A percentile compares a stretch with the other conserved stretches of the same genome.
Conservation (phyloP, 345 rosid genomes). For the Bruguiera parviflora region DNA sequence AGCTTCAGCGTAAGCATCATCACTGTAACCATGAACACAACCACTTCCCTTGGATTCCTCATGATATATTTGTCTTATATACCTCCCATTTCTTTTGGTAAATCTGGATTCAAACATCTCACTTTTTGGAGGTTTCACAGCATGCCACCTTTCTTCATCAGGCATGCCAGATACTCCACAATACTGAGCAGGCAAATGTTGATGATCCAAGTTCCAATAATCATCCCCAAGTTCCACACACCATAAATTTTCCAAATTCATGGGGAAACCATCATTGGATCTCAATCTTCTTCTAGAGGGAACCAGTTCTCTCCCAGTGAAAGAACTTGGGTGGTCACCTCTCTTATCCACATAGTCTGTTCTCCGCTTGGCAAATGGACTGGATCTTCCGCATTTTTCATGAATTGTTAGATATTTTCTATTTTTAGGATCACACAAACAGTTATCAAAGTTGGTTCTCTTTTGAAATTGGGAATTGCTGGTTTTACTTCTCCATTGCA, state of each 20-base stretch:
- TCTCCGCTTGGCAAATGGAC: conserved; percentile 28
- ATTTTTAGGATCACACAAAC: conserved; percentile 22
- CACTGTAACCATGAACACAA: conserved; percentile 15
- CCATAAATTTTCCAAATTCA: conserved; percentile 34
- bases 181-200: conserved; percentile 21
- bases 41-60: conserved; percentile 28
- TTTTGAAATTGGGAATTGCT: no score
- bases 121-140: conserved; percentile 16
- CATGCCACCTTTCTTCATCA: conserved; percentile 30
- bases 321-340: conserved; percentile 24
- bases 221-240: conserved; percentile 30
- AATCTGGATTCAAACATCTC: conserved; percentile 24
- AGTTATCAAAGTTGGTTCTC: conserved; percentile 16
- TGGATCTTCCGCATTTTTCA: conserved; percentile 19
- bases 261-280: conserved; percentile 20
- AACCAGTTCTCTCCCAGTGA: conserved; percentile 30
- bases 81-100: conserved; percentile 20
- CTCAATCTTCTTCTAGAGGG: conserved; percentile 33
- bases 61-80: conserved; percentile 16
- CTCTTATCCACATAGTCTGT: conserved; percentile 27
- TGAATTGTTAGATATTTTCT: conserved; percentile 24
- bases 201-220: conserved; percentile 16
- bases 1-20: conserved; percentile 18
- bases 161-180: conserved; percentile 25
- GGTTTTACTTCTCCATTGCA: conserved; percentile 27